Conservation (phyloP, 805 yeast species). For the Hagleromyces aurorensis region DNA sequence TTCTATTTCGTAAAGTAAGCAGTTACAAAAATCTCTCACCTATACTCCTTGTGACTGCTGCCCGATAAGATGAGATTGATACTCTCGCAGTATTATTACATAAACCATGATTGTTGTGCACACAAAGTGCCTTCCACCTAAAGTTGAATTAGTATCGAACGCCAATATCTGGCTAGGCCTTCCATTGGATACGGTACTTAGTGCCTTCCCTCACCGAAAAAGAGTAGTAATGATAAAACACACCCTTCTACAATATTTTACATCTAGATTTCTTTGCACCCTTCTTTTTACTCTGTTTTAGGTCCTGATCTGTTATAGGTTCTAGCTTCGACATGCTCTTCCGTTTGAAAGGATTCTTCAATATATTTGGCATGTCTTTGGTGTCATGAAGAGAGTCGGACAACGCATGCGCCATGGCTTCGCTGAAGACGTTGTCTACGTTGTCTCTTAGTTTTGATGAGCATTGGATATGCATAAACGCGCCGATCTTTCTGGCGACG, state of each 20-base stretch:
- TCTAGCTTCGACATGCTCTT: slow-evolving; percentile 1
- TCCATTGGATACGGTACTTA: too few relatives aligned
- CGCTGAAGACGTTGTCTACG: slow-evolving; percentile 58
- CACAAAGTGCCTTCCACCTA: too few relatives aligned
- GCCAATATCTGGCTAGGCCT: too few relatives aligned
- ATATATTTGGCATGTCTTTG: slow-evolving; percentile 5
- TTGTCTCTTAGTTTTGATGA: slow-evolving; percentile 67
- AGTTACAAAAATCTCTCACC: too few relatives aligned
- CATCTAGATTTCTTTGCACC: slow-evolving; percentile 1
- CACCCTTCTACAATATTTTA: background rate
- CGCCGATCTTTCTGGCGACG: slow-evolving; percentile 54
- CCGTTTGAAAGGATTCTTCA: slow-evolving; percentile 12
- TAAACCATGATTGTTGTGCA: background rate
- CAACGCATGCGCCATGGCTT: slow-evolving; percentile 36
- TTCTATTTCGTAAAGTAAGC: too few relatives aligned
- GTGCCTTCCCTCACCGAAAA: background rate
- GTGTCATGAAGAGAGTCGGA: slow-evolving; percentile 8
- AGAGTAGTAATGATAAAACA: background rate
- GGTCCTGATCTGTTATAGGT: background rate
- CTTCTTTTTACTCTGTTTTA: background rate
- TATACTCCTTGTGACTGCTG: too few relatives aligned
- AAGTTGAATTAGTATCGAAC: too few relatives aligned
- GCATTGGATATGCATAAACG: slow-evolving; percentile 68
- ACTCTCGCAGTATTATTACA: background rate
- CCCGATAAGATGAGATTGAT: too few relatives aligned